Evolutionary conservation across 2,329 filamentous ascomycete species (phyloP), one percentile per base, ranked within the genome.

Genomic region (Harringtonia aguacate): DNA sequence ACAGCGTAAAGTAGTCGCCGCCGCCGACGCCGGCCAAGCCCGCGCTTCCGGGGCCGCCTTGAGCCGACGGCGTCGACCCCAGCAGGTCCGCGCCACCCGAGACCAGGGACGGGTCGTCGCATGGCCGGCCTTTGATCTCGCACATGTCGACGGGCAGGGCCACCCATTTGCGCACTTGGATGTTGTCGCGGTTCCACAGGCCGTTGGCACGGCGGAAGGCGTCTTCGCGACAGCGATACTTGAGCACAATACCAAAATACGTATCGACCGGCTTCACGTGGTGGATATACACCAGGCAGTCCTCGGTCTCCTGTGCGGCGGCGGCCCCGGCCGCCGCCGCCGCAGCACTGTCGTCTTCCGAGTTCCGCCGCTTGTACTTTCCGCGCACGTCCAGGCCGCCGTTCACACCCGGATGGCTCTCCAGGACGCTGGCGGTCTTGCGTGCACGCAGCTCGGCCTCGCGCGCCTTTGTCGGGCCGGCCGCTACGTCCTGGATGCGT

Each of bases 141-240:
- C 90, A 97, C 34, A 86, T 84, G 60, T 95, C 89, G 5, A 97
- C 86, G 0, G 92, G 92, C 42, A 98, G 67, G 9, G 89, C 73
- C 15, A 98, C 73, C 50, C 78, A 81, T 55, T 86, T 86, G 47
- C 89, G 80, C 39, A 81, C 78, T 59, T 95, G 90, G 30, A 97
- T 83, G 50, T 79, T 87, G 58, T 97, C 92, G 50, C 88, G 86
- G 8, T 88, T 86, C 92, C 92, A 98, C 56, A 98, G 79, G 12
- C 92, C 79, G 59, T 98, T 98, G 33, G 87, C 81, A 59, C 86
- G 92, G 46, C 86, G 76, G 52, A 98, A 81, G 2, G 84, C 75
- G 39, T 89, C 83, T 45, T 88, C 80, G 50, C 85, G 78, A 60
- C 90, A 97, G 54, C 86, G 83, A 62, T 94, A 98, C 54, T 82